Evolutionary conservation across 345 rosid genomes (phyloP).

Genomic region (Eucalyptus shirleyi): DNA sequence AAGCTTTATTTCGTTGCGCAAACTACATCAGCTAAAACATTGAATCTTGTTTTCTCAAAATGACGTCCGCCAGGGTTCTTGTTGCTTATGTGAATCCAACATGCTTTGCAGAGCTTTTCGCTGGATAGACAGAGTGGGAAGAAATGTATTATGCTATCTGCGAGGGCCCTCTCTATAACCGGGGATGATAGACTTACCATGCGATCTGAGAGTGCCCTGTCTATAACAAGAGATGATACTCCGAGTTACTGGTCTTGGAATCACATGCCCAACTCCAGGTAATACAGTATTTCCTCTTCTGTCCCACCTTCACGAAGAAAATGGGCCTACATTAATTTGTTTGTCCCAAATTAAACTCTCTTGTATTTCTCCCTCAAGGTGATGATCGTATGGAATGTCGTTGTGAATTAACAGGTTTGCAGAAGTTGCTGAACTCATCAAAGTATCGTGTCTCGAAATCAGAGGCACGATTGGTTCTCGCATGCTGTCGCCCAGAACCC

Average conservation of each 20-base stretch:
- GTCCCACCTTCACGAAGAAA: neutral
- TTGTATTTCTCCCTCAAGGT: neutral
- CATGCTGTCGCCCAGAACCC: neutral
- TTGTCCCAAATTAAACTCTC: neutral
- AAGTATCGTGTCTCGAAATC: neutral
- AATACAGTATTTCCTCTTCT: neutral
- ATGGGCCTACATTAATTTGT: neutral
- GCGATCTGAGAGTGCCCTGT: too few relatives aligned
- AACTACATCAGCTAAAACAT: neutral
- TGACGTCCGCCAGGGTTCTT: neutral
- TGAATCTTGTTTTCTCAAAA: neutral
- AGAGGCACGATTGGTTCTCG: neutral
- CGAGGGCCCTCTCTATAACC: constrained; percentile 1
- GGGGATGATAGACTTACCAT: too few relatives aligned
- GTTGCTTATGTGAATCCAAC: neutral
- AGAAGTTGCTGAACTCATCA: neutral
- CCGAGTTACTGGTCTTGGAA: neutral
- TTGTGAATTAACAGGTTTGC: neutral
- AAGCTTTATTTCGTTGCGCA: neutral
- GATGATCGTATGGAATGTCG: neutral
- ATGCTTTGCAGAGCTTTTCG: constrained; percentile 7
- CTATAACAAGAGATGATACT: constrained; percentile 6
- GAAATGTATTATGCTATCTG: constrained; percentile 11
- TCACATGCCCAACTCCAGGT: neutral
- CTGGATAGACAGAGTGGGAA: constrained; percentile 8